Percentiles rank a stretch among this genome's conserved stretches.
Conservation (phyloP, 805 yeast species). For the Kockiozyma suomiensis region DNA sequence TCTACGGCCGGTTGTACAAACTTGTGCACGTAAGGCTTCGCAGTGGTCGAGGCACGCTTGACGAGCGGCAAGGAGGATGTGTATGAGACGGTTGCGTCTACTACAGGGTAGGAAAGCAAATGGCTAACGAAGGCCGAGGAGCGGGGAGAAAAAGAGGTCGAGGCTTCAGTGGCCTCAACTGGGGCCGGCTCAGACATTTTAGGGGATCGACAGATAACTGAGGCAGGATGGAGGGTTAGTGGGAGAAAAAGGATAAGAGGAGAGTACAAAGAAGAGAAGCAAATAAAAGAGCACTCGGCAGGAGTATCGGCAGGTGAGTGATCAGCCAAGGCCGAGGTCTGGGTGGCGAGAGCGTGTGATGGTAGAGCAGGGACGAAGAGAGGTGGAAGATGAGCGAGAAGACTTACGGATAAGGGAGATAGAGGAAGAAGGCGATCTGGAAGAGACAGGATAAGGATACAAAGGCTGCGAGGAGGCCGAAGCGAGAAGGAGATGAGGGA, state of each 20-base stretch:
- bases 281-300: neutral
- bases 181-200: slow-evolving; percentile 10
- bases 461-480: neutral
- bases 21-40: slow-evolving; percentile 31
- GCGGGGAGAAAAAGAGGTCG: neutral
- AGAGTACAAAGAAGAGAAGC: neutral
- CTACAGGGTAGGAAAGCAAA: slow-evolving; percentile 29
- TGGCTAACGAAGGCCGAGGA: slow-evolving; percentile 29
- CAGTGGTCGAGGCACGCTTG: slow-evolving; percentile 27
- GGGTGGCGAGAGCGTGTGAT: neutral
- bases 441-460: neutral
- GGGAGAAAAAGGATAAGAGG: too few relatives aligned
- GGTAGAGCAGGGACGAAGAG: neutral
- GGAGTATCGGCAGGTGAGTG: neutral
- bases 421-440: neutral
- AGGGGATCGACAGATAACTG: neutral
- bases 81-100: slow-evolving; percentile 28
- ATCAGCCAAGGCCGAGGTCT: neutral
- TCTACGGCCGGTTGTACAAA: slow-evolving; percentile 43
- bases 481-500: neutral
- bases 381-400: neutral
- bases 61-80: slow-evolving; percentile 29
- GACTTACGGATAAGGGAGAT: neutral
- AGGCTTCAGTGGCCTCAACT: slow-evolving; percentile 1
- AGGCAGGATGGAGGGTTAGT: neutral